Percentiles rank a stretch among this genome's conserved stretches.
phyloP scores from a whole-genome alignment of 2,329 filamentous ascomycete species.

The Ceratocystis huliohia region DNA sequence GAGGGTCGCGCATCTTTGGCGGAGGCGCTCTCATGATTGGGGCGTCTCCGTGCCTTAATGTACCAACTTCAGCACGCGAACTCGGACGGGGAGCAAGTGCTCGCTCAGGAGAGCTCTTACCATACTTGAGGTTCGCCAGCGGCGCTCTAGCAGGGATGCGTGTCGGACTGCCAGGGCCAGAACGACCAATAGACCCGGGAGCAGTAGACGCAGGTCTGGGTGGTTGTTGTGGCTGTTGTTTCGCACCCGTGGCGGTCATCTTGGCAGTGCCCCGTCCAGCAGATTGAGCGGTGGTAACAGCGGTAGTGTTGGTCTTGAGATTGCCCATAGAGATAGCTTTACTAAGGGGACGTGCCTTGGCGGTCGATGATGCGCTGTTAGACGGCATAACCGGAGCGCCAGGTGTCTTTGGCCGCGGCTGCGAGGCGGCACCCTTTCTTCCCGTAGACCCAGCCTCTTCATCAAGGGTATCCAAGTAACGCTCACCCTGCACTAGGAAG shows the following conservation, averaged over 20 bases:
- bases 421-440: conserved; percentile 39
- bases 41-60: conserved; percentile 41
- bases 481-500: conserved; percentile 83
- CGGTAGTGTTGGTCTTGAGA: conserved; percentile 13
- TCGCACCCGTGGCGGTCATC: conserved; percentile 37
- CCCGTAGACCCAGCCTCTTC: conserved; percentile 35
- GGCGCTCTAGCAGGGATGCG: conserved; percentile 59
- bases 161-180: conserved; percentile 41
- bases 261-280: conserved; percentile 36
- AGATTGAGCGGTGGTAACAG: conserved; percentile 18
- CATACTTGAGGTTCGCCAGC: conserved; percentile 54
- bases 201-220: conserved; percentile 25
- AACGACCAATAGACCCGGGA: conserved; percentile 11
- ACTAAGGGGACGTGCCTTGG: conserved; percentile 28
- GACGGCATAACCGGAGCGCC: conserved; percentile 56
- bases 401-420: conserved; percentile 32
- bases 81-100: conserved; percentile 30
- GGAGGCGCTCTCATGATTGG: conserved; percentile 55
- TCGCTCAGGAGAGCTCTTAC: conserved; percentile 72
- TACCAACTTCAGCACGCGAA: conserved; percentile 30
- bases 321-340: conserved; percentile 22
- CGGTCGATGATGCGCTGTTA: conserved; percentile 39
- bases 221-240: conserved; percentile 25
- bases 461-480: conserved; percentile 78
- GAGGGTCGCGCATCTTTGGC: conserved; percentile 75